Evolutionary conservation across 345 rosid genomes (phyloP).

Genomic region (Aquilaria sinensis): DNA sequence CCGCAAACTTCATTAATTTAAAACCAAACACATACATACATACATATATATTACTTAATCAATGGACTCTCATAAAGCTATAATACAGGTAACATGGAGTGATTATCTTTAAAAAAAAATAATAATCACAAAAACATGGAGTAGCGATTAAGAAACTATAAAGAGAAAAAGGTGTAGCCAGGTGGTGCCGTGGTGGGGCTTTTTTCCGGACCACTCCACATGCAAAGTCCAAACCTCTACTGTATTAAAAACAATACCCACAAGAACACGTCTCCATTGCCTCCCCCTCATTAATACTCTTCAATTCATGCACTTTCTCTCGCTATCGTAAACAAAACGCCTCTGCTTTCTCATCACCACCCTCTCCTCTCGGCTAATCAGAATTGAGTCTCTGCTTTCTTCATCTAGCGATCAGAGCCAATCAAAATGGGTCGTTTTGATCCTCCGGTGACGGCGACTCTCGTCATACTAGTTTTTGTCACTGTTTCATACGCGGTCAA

Average conservation of each 20-base stretch:
- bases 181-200: too few species aligned
- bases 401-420: background rate
- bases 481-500: constrained; percentile 10
- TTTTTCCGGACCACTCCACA: background rate
- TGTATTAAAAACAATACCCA: background rate
- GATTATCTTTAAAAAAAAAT: too few species aligned
- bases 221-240: background rate
- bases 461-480: constrained; percentile 19
- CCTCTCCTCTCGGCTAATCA: background rate
- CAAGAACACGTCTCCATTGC: constrained; percentile 15
- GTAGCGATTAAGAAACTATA: too few species aligned
- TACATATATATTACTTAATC: too few species aligned
- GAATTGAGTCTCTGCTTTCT: constrained; percentile 2
- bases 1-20: too few species aligned
- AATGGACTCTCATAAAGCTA: too few species aligned
- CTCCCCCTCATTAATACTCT: constrained; percentile 16
- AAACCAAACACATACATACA: too few species aligned
- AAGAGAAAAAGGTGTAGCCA: too few species aligned
- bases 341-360: background rate
- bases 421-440: constrained; percentile 1
- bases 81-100: too few species aligned
- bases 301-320: too few species aligned
- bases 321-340: constrained; percentile 13
- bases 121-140: too few species aligned
- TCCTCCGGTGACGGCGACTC: background rate